Base-by-base conservation (phyloP, 768 basidiomycete species). In the Hemileccinum rubropunctum region DNA sequence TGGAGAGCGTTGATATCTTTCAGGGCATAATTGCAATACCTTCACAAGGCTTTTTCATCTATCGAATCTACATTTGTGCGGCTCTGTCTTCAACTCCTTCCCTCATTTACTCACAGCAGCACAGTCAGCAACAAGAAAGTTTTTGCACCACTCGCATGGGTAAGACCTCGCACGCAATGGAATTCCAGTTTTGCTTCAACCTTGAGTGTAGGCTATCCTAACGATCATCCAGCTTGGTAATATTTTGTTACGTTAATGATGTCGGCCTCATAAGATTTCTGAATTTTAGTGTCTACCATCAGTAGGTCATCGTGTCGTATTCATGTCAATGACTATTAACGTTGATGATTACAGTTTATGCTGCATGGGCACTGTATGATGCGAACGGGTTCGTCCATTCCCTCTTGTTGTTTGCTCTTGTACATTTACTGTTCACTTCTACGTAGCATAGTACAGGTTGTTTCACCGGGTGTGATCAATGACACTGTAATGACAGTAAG, bases 191-290 rank as follows among this genome's bases (percentile, higher is more conserved):
- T 12, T 7, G 27, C 32, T 18, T 6, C 17, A 21, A 14, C 2
- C 7, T 9, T 27, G 4, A 14, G 34, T 10, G 4, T 13, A 49
- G 48, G 2, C n/a, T n/a, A n/a, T 23, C 15, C 42, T 49, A 10
- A 21, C 27, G 18, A 8, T 37, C 10, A 7, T 27, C 6, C 30
- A 49, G 23, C 13, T 58, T 3, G 58, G 58, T 60, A 35, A 45
- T 23, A 28, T 21, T 9, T 28, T 12, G 14, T 11, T 42, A 17
- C 6, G 3, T 3, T 9, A 6, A 49, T 6, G 15, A 7, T 13
- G 6, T 20, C 48, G 6, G 12, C 20, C 18, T n/a, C 12, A 15
- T 34, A 15, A 15, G 33, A 34, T 34, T 34, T n/a, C n/a, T n/a
- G n/a, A n/a, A n/a, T n/a, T 34, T 18, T 47, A 44, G 43, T 34